Evolutionary conservation across 805 yeast species (phyloP), one percentile per base, ranked within the genome.

Genomic region (Candida koratica): DNA sequence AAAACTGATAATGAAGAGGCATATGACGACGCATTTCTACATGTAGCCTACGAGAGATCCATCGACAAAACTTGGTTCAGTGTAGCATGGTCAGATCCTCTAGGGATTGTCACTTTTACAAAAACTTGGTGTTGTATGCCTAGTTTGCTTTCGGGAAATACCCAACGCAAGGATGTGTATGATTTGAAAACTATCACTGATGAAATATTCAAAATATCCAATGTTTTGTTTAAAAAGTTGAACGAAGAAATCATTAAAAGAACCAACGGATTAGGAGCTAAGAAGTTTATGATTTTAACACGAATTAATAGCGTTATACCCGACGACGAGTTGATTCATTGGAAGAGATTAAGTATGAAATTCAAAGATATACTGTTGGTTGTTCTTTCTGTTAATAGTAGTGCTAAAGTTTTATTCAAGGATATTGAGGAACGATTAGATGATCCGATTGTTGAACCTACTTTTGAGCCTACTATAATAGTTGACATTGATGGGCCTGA

Each of bases 51-150:
- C 49, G 86, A 87, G 19, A 58, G 95, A 35, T 82, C 95, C 0
- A 66, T 75, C 3, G 95, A 89, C 55, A 79, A 78, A 42, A 77
- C 76, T 37, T 90, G 96, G 96, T 69, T 87, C 28, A 77, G 80
- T 15, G 94, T 86, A 0, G 81, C 94, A 0, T 87, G 97, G 94
- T 71, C 93, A 0, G 96, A 90, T 51, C 90, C 89, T 32, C 71
- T 73, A 53, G 96, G 96, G 0, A 65, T 67, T 3, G 68, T 76
- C 9, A 73, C 79, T 12, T 69, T 67, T 30, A 72, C 80, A 0
- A 80, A 77, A 45, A 71, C 87, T 0, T 84, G 90, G 89, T 15
- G 26, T 15, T 36, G 22, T 14, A 27, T 20, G 13, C 25, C n/a
- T 23, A 14, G 17, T 2, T 31, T 25, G 22, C 25, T 23, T 16